Evolutionary conservation across 257 asterid genomes (phyloP), one percentile per base, ranked within the genome.

Genomic region (Solanum medicagineum): DNA sequence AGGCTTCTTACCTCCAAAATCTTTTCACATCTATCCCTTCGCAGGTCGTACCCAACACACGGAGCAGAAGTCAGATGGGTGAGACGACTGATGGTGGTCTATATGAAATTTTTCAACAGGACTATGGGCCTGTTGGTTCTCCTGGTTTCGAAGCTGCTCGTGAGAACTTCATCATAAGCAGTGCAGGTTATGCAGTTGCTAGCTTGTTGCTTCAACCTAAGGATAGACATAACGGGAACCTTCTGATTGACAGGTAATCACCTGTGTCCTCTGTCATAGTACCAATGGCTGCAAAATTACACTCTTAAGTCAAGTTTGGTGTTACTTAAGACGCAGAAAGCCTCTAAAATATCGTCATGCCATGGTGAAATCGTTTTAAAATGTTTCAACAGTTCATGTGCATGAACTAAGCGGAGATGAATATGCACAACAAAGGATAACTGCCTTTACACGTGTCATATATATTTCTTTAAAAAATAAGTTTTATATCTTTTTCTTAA

Each of bases 171-270:
- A 96, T 97, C 86, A 85, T 95, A 68, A 97, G 99, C 90, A 95
- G 99, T 90, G 99, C 99, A 80, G 99, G 99, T 84, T 97, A 97
- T 94, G 99, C 99, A 86, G 99, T 97, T 89, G 99, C 99, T 66
- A 95, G 99, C 87, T 92, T 97, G 90, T 91, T 97, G 95, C 98
- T 97, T 89, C 99, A 97, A 88, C 99, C 98, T 8, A 97, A 97
- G 93, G 99, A 97, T 88, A 94, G 99, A 86, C 99, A 97, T 89
- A 97, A 97, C 53, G 99, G 99, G 83, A 97, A 97, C 90, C 98
- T 97, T 89, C 89, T 97, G 92, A 94, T 97, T 87, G 99, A 97
- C 94, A 94, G 81, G 99, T 94, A 93, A 87, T 95, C 87, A 60
- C 56, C 84, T 77, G 7, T 77, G 60, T 49, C 82, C 59, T 57